A percentile compares a stretch with the other conserved stretches of the same genome.
Conservation (phyloP, 1,139 yeast genomes). For the Candida sp. region DNA sequence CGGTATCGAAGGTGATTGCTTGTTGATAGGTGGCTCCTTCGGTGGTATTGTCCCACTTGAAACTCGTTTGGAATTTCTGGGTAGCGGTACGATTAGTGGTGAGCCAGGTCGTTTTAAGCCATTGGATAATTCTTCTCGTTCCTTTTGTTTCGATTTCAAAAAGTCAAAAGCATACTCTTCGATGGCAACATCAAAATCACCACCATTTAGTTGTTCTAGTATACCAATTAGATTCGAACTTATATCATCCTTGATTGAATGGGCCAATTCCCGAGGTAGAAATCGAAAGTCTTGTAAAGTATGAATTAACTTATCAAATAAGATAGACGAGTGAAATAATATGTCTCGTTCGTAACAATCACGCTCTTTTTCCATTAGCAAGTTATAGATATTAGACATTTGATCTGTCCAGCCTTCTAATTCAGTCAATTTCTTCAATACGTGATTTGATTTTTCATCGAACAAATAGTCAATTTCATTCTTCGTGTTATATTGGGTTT, state of each 20-base stretch:
- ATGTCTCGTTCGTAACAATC: conserved; percentile 52
- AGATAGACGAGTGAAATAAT: conserved; percentile 50
- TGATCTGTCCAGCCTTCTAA: conserved; percentile 52
- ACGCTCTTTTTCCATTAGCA: conserved; percentile 35
- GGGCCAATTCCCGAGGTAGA: conserved; percentile 14
- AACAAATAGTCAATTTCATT: conserved; percentile 52
- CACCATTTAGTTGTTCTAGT: conserved; percentile 29
- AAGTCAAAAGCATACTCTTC: conserved; percentile 28
- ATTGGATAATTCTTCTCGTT: conserved; percentile 8
- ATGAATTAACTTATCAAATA: conserved; percentile 38
- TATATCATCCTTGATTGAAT: conserved; percentile 6
- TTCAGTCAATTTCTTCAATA: conserved; percentile 43
- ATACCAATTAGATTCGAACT: conserved; percentile 10
- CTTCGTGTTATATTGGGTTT: conserved; percentile 43
- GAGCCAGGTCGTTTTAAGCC: conserved; percentile 20
- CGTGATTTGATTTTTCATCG: conserved; percentile 37
- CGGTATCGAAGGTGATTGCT: conserved; percentile 3
- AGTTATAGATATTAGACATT: conserved; percentile 41
- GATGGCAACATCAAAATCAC: conserved; percentile 34
- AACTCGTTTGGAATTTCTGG: conserved; percentile 7
- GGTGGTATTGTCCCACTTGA: conserved; percentile 1
- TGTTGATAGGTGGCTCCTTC: conserved; percentile 11
- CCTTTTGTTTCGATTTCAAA: conserved; percentile 22
- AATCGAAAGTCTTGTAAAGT: conserved; percentile 22
- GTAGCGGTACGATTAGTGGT: conserved; percentile 25